Evolutionary conservation across 2,329 filamentous ascomycete species (phyloP).

Genomic region (Pseudocercospora fuligena): DNA sequence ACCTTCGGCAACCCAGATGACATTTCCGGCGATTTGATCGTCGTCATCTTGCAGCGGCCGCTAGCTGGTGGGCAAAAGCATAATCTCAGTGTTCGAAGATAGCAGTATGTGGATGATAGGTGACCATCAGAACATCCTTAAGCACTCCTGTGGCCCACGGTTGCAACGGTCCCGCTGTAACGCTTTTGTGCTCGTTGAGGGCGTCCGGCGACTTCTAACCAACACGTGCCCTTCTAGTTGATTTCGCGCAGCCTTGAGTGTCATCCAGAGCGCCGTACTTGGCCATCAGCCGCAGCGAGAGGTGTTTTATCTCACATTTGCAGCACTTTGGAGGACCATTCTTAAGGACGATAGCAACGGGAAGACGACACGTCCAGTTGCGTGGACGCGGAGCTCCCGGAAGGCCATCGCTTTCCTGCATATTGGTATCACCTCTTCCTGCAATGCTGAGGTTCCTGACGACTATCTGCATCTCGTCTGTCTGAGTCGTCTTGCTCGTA

Average conservation of each 20-base stretch:
- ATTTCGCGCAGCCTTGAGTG: neutral
- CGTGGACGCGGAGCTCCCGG: neutral
- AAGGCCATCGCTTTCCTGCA: neutral
- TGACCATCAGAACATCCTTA: neutral
- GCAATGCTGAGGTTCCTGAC: neutral
- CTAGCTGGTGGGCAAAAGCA: constrained; percentile 11
- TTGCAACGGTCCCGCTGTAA: too few relatives aligned
- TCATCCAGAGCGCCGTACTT: neutral
- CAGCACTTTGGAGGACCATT: neutral
- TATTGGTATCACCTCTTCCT: neutral
- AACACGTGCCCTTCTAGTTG: neutral
- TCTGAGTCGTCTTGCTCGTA: neutral
- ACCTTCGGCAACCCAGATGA: neutral
- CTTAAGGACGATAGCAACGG: neutral
- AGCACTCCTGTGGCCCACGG: too few relatives aligned
- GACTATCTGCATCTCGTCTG: neutral
- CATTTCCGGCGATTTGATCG: neutral
- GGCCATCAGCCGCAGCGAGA: neutral
- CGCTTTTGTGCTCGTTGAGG: too few relatives aligned
- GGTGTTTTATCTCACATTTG: neutral
- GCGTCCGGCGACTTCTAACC: too few relatives aligned
- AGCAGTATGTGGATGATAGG: neutral
- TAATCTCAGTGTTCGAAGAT: neutral
- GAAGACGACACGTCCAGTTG: neutral
- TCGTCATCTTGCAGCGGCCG: constrained; percentile 16